Evolutionary conservation across 1,139 yeast genomes (phyloP).

Genomic region (Pichia sp.): DNA sequence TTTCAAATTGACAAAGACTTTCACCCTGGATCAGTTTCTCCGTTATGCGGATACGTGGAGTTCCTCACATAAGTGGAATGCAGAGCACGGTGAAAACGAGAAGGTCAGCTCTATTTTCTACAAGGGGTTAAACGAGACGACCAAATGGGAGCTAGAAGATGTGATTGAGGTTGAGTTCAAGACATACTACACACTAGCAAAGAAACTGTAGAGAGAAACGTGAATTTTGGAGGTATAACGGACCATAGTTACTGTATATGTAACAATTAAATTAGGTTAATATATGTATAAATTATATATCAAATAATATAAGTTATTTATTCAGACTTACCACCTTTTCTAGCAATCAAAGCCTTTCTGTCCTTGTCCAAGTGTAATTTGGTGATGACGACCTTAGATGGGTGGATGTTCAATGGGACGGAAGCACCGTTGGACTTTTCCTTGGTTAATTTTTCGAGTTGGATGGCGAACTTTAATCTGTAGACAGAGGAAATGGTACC

Average conservation of each 20-base stretch:
- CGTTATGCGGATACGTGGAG: constrained; percentile 63
- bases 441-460: constrained; percentile 95
- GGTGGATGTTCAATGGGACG: constrained; percentile 95
- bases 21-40: constrained; percentile 42
- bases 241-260: constrained; percentile 1
- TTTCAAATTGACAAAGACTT: constrained; percentile 35
- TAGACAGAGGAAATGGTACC: constrained; percentile 97
- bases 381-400: constrained; percentile 98
- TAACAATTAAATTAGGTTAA: constrained; percentile 10
- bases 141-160: constrained; percentile 20
- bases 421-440: constrained; percentile 99
- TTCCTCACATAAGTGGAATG: constrained; percentile 64
- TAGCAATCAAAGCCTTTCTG: constrained; percentile 94
- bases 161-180: constrained; percentile 32
- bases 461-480: constrained; percentile 97
- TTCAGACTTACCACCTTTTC: constrained; percentile 86
- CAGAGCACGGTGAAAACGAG: constrained; percentile 30
- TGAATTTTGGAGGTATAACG: neutral
- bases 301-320: constrained; percentile 31
- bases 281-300: neutral
- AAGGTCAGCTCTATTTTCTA: constrained; percentile 26
- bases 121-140: constrained; percentile 25
- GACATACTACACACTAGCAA: constrained; percentile 34
- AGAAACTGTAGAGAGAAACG: neutral
- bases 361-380: constrained; percentile 97